Base-by-base conservation (phyloP, 495 filamentous ascomycete species). In the Daldinia bambusicola region DNA sequence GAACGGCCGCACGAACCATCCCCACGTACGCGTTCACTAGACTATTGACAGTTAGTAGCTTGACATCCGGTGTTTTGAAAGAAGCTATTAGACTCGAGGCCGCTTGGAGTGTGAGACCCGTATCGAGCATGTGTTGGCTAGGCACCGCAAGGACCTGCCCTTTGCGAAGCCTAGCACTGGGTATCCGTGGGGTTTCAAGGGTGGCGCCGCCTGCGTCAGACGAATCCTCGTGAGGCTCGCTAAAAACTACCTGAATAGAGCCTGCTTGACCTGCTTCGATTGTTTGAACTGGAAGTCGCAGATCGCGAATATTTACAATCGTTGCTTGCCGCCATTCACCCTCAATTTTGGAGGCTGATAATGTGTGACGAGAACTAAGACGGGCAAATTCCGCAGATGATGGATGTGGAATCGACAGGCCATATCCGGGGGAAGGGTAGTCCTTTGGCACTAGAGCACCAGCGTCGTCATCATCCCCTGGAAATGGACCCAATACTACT, bases 261-360 rank as follows among this genome's bases (percentile, higher is more conserved):
- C 96, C 95, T 2, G 95, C 95, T 82, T 98, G 93, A 56, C 92
- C 95, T 13, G 88, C 85, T 14, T 87, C 82, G 0, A 99, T 84
- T 0, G 84, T 89, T 52, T 89, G 91, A 2, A 97, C 93, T 0
- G 95, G 92, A 5, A 97, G 83, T 16, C 96, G 88, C 7, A 99
- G 84, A 70, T 97, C 94, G 18, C 96, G 90, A 32, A 98, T 89
- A 66, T 93, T 97, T 53, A 92, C 86, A 53, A 98, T 89, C 20
- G 84, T 87, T n/a, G 93, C 90, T 16, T 81, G 84, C 50, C 91
- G 89, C 93, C 93, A 97, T 76, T 91, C 89, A 0, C 83, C 82
- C 48, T 81, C 83, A n/a, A 82, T 78, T 9, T 80, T 78, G 7
- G 84, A 82, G 3, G 84, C 80, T 7, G 82, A 80, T 32, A 84